Evolutionary conservation across 495 filamentous ascomycete species (phyloP), one percentile per base, ranked within the genome.

Genomic region (Daldinia decipiens): DNA sequence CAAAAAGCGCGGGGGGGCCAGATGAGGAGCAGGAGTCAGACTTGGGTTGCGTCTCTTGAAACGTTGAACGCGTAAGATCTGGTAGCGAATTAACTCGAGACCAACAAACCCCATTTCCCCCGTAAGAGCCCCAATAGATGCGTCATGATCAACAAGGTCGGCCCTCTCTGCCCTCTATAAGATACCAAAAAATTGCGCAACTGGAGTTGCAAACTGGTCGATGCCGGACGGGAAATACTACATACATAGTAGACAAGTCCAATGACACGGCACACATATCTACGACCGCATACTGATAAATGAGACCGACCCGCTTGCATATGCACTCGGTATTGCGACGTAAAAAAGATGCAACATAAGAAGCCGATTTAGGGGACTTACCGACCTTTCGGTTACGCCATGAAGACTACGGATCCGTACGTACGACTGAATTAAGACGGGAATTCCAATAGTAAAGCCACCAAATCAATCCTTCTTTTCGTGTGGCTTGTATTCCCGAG

Each of bases 41-140:
- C 70, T 61, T 68, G 34, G 11, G 34, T 36, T 36, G 70, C 70
- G 65, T 73, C 43, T 73, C 65, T 68, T 73, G 70, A 73, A 73
- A 73, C 70, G 65, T 62, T 32, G 60, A 58, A 73, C 70, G 70
- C 70, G 70, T 73, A 73, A 73, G 62, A 57, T 59, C 62, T 73
- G 60, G 56, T 45, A 63, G 34, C 53, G 59, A 72, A 68, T 68
- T 54, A 40, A 68, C 55, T 72, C 65, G 51, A 68, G 51, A 55
- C 65, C 70, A 73, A 68, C 70, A 58, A 56, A 53, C 60, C 34
- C 64, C 31, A 24, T 58, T 57, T 61, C 53, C 51, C 55, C 39
- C 59, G 59, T 62, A 54, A 66, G 61, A 50, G 40, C 34, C 38
- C 55, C 56, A 59, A 43, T 59, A 43, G 53, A 31, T 68, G 70